Evolutionary conservation across 73 alveolate species (phyloP), one percentile per base, ranked within the genome.

Genomic region (Blepharisma japonicum): DNA sequence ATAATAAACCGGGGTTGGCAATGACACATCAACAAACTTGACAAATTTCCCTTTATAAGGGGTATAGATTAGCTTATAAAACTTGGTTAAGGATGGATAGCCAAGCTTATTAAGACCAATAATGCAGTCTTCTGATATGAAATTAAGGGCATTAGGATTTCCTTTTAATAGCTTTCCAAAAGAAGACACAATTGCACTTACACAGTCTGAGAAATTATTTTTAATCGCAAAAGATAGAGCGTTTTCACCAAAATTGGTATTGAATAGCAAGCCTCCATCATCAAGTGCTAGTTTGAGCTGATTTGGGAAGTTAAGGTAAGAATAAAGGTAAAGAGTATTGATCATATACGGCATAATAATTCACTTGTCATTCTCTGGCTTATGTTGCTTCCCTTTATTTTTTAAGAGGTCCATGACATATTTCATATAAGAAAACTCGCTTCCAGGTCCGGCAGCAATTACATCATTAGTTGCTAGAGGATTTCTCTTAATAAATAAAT

Each of bases 171-270:
- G 0, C 3, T 32, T 32, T 32, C 42, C 42, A 32, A 32, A 32
- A 32, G 42, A 32, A 3, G 42, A 32, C 3, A 61, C 50, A 1
- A 61, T 5, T 0, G 4, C 23, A 14, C 23, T n/a, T 2, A 61
- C 74, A 25, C 74, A 61, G 11, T 5, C 74, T 18, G 39, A 14
- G 5, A 14, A 9, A 0, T 39, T 0, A 0, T 20, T 61, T 8
- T 61, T 25, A 18, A 61, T 18, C 0, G 74, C 74, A 39, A 61
- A 14, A 9, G 74, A 61, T 18, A 61, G 47, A 61, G 74, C 47
- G 5, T 14, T 61, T 61, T 61, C 74, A 18, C 47, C 50, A 2
- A 39, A 18, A 8, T n/a, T 18, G 39, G 49, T 18, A 20, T n/a
- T 14, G 49, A 61, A 11, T 14, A 61, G 74, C 2, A 4, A n/a